A percentile compares a stretch with the other conserved stretches of the same genome.
phyloP scores from a whole-genome alignment of 768 basidiomycete genomes.

The Rhizopogon sp. region DNA sequence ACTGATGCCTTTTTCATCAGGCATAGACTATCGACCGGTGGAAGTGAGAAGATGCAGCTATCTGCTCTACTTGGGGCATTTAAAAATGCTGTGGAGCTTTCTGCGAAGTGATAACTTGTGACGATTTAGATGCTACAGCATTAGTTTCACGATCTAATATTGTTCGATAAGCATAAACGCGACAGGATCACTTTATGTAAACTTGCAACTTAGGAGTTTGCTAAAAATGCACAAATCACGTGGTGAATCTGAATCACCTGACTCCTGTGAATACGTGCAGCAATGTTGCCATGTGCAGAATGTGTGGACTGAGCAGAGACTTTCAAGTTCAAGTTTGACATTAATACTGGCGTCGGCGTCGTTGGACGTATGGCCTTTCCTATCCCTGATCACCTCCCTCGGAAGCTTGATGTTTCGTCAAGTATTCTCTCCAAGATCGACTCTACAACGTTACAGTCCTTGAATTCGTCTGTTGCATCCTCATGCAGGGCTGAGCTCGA shows the following conservation, averaged over 20 bases:
- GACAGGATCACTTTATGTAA: too few relatives aligned
- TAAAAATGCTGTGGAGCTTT: constrained; percentile 85
- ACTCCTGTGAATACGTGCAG: not conserved
- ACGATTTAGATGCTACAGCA: too few relatives aligned
- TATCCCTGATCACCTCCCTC: constrained; percentile 68
- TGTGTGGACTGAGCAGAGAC: not conserved
- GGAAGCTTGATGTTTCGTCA: constrained; percentile 67
- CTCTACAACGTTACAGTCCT: constrained; percentile 47
- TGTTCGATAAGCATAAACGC: too few relatives aligned
- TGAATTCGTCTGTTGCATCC: constrained; percentile 56
- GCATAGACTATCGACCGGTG: constrained; percentile 88
- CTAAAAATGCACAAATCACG: not conserved
- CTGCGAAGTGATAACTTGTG: constrained; percentile 34
- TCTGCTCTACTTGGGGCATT: constrained; percentile 89
- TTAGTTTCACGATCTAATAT: too few relatives aligned
- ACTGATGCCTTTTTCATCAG: constrained; percentile 35
- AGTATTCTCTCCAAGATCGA: constrained; percentile 68
- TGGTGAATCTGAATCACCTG: not conserved
- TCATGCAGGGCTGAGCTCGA: constrained; percentile 75
- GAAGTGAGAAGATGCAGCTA: constrained; percentile 90
- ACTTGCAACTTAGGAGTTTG: too few relatives aligned
- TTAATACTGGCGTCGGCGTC: not conserved
- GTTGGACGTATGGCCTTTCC: constrained; percentile 61
- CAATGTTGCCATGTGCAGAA: not conserved
- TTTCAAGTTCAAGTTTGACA: not conserved